Evolutionary conservation across 345 rosid species (phyloP).

Genomic region (Litchi chinensis): DNA sequence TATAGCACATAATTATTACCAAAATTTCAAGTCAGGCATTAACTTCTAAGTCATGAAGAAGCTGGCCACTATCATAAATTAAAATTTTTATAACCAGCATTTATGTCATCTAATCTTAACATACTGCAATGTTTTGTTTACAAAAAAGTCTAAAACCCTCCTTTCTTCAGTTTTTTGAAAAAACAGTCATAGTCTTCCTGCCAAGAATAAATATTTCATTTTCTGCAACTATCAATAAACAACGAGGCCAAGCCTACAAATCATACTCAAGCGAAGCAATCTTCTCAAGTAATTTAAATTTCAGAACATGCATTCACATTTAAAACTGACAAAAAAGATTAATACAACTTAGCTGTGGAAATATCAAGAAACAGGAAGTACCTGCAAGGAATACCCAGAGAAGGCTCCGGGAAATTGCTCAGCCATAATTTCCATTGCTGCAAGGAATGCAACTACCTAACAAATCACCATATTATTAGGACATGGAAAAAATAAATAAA

Average conservation of each 20-base stretch:
- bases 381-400: conserved; percentile 85
- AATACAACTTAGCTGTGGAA: background rate
- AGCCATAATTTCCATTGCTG: conserved; percentile 97
- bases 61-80: background rate
- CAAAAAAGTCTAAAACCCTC: background rate
- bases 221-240: background rate
- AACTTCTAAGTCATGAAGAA: too few relatives aligned
- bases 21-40: background rate
- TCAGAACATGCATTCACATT: background rate
- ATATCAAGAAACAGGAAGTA: conserved; percentile 25
- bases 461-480: conserved; percentile 25
- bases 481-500: conserved; percentile 16
- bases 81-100: background rate
- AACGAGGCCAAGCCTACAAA: background rate
- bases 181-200: background rate
- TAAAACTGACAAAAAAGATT: background rate
- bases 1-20: background rate
- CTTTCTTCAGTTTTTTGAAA: background rate
- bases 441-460: conserved; percentile 96
- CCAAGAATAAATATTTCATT: background rate
- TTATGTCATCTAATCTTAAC: background rate
- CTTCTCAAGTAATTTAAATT: background rate
- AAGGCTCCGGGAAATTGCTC: conserved; percentile 97
- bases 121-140: background rate
- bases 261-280: background rate